These are phyloP conservation scores for Aspergillus haitiensis DNA, from an alignment of 495 filamentous ascomycete genomes.

Conservation along the genomic window DNA sequence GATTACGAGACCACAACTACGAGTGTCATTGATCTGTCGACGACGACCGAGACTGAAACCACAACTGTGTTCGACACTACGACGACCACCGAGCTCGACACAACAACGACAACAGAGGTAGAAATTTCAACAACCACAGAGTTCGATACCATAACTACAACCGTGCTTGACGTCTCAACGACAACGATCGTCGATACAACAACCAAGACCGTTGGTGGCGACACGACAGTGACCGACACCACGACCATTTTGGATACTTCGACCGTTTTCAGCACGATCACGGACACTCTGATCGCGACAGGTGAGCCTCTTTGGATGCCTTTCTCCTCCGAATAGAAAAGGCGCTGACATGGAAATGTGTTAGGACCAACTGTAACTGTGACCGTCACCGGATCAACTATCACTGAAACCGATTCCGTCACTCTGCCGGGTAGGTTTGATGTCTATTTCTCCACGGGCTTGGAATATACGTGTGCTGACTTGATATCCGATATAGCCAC, in stretches of 20 bases:
- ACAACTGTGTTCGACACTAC: conserved; percentile 16
- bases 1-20: no score
- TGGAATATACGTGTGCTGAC: background rate
- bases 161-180: background rate
- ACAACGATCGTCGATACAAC: no score
- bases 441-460: background rate
- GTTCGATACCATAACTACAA: background rate
- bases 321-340: background rate
- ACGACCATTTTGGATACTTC: background rate
- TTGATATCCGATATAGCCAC: conserved; percentile 7
- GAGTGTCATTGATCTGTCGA: no score
- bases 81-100: background rate
- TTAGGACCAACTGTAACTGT: background rate
- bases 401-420: background rate
- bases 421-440: conserved; percentile 5
- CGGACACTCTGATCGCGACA: background rate
- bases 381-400: conserved; percentile 1
- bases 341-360: background rate
- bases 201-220: no score
- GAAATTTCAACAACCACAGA: background rate
- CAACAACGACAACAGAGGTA: background rate
- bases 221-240: background rate
- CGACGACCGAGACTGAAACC: conserved; percentile 3
- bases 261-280: background rate
- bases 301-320: background rate